These are phyloP conservation scores for Tremella yokohamensis DNA, from an alignment of 768 basidiomycete genomes.

Conservation along the genomic window DNA sequence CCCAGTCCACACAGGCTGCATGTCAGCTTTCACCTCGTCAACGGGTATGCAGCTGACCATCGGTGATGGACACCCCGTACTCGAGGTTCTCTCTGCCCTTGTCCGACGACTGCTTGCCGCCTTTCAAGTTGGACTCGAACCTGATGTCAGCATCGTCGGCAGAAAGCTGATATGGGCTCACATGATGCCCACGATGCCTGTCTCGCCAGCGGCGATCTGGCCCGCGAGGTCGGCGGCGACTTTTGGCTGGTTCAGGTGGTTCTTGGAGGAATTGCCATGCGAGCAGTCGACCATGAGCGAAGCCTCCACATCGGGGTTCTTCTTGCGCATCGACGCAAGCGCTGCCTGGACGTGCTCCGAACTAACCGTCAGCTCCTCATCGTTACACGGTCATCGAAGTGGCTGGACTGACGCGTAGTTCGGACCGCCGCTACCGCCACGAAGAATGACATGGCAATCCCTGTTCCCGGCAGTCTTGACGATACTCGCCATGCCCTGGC, in stretches of 20 bases:
- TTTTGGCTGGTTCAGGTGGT: conserved; percentile 78
- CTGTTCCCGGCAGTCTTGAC: conserved; percentile 79
- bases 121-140: conserved; percentile 81
- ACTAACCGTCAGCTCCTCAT: conserved; percentile 8
- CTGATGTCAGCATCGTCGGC: conserved; percentile 53
- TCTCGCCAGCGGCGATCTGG: conserved; percentile 43
- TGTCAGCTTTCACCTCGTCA: conserved; percentile 6
- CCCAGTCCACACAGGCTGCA: conserved; percentile 79
- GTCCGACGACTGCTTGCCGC: conserved; percentile 50
- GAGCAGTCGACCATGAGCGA: conserved; percentile 80
- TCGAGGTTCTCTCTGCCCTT: conserved; percentile 39
- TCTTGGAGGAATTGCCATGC: conserved; percentile 91
- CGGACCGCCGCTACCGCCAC: conserved; percentile 85
- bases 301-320: conserved; percentile 55
- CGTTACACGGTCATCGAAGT: background rate
- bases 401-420: conserved; percentile 61
- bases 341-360: conserved; percentile 45
- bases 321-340: conserved; percentile 34
- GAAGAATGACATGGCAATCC: conserved; percentile 92
- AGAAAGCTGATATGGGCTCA: conserved; percentile 13
- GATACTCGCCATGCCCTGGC: conserved; percentile 74
- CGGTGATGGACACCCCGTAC: conserved; percentile 54
- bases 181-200: conserved; percentile 34
- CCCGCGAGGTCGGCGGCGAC: conserved; percentile 87
- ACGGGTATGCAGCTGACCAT: conserved; percentile 30